Conservation (phyloP, 2,329 filamentous ascomycete genomes). For the Colletotrichum salicis region DNA sequence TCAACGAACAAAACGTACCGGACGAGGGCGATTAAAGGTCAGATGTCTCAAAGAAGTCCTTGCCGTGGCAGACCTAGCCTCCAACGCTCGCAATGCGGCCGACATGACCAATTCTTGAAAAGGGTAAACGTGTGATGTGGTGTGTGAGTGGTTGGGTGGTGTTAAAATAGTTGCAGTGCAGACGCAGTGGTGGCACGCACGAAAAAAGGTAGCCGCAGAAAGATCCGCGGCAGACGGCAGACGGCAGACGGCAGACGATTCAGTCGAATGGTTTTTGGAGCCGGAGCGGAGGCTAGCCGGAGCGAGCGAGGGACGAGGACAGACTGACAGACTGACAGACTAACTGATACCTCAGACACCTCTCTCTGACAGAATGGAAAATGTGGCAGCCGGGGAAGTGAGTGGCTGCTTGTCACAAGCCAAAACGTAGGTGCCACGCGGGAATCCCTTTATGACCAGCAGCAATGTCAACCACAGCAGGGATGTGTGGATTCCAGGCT, state of each 20-base stretch:
- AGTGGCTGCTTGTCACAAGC: conserved; percentile 35
- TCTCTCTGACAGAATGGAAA: not conserved
- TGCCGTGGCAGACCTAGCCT: conserved; percentile 36
- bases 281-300: conserved; percentile 26
- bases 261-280: conserved; percentile 23
- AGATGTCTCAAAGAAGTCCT: conserved; percentile 19
- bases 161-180: conserved; percentile 22
- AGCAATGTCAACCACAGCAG: conserved; percentile 17
- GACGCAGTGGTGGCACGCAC: conserved; percentile 21
- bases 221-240: conserved; percentile 28
- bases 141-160: conserved; percentile 20
- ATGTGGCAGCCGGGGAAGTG: not conserved
- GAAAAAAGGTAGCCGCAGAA: conserved; percentile 26
- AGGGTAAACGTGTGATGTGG: not conserved
- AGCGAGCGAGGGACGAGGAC: not conserved
- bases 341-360: not conserved
- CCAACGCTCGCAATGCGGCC: conserved; percentile 36
- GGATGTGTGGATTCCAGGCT: not conserved
- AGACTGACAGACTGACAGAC: not conserved
- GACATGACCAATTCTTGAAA: conserved; percentile 35
- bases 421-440: conserved; percentile 29
- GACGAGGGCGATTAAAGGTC: conserved; percentile 22
- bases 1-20: conserved; percentile 16
- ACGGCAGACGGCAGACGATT: conserved; percentile 3
- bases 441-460: conserved; percentile 11